A percentile compares a stretch with the other conserved stretches of the same genome.
These are phyloP conservation scores for Dalbergia oliveri DNA, from an alignment of 306 rosid genomes.

Conservation along the genomic window DNA sequence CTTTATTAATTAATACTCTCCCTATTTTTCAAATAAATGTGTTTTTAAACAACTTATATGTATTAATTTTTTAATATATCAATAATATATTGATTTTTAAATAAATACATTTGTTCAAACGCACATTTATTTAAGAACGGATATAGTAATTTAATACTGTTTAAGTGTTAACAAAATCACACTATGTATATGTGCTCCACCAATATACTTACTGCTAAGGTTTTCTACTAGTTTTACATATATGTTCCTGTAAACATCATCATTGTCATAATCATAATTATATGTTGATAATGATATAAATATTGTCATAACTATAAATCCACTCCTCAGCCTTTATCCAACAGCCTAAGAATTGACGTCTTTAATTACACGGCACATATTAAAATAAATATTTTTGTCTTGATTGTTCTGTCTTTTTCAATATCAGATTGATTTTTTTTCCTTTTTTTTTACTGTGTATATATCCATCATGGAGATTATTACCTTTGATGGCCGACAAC, in stretches of 20 bases:
- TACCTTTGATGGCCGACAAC: constrained; percentile 1
- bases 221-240: neutral
- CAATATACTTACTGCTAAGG: neutral
- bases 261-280: constrained; percentile 20
- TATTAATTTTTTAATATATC: too few relatives aligned
- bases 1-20: neutral
- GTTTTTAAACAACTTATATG: too few relatives aligned
- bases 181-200: neutral
- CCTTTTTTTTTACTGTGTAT: neutral
- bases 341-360: neutral
- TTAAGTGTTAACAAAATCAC: neutral
- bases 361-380: too few relatives aligned
- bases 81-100: too few relatives aligned
- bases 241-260: neutral
- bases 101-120: too few relatives aligned
- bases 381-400: too few relatives aligned
- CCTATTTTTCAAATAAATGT: too few relatives aligned
- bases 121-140: too few relatives aligned
- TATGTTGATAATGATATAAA: neutral
- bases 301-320: neutral
- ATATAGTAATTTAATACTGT: too few relatives aligned
- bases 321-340: neutral
- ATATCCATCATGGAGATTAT: neutral
- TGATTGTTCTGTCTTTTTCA: too few relatives aligned
- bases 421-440: too few relatives aligned